A percentile compares a stretch with the other conserved stretches of the same genome.
Evolutionary conservation across 306 rosid genomes (phyloP).

Genomic region (peach (Prunus persica)): Prunus_persica_NCBIv2 NC_034013.1:17823001-17823500

Average conservation of each 20-base stretch:
- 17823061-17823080: too few relatives aligned
- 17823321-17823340: slow-evolving; percentile 13
- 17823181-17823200: too few relatives aligned
- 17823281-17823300: slow-evolving; percentile 41
- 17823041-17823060: too few relatives aligned
- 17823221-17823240: too few relatives aligned
- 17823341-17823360: slow-evolving; percentile 43
- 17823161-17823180: too few relatives aligned
- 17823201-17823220: too few relatives aligned
- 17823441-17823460: not conserved
- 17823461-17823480: not conserved
- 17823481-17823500: not conserved
- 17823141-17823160: too few relatives aligned
- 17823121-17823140: too few relatives aligned
- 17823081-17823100: not conserved
- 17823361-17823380: slow-evolving; percentile 31
- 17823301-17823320: slow-evolving; percentile 45
- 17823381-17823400: not conserved
- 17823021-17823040: too few relatives aligned
- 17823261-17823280: not conserved
- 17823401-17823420: not conserved
- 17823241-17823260: too few relatives aligned
- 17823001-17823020: too few relatives aligned
- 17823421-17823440: not conserved
- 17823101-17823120: not conserved